Conservation (phyloP, 139 green algal species). For the Deuterostichococcus epilithicus region DNA sequence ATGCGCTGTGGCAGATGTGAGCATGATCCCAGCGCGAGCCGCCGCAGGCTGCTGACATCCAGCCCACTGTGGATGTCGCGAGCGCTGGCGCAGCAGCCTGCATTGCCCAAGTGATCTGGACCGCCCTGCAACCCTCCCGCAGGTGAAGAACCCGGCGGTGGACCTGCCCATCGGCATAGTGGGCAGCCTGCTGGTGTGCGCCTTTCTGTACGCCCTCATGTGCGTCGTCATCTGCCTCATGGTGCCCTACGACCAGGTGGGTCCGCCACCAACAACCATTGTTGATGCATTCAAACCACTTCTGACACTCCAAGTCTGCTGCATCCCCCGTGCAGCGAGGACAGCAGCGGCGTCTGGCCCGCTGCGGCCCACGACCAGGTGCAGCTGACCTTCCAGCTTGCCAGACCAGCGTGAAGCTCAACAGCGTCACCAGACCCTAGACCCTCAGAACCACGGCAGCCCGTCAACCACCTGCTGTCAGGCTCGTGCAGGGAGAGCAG, state of each 20-base stretch:
- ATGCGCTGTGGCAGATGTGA: neutral
- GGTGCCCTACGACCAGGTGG: slow-evolving; percentile 24
- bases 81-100: neutral
- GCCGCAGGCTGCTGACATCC: neutral
- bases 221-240: slow-evolving; percentile 33
- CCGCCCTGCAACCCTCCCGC: neutral
- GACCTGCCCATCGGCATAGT: slow-evolving; percentile 68
- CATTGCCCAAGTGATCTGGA: neutral
- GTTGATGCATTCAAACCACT: neutral
- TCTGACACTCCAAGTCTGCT: too few relatives aligned
- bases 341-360: too few relatives aligned
- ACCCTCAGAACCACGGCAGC: too few relatives aligned
- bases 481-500: too few relatives aligned
- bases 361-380: too few relatives aligned
- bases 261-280: neutral
- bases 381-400: too few relatives aligned
- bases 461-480: too few relatives aligned
- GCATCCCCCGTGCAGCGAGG: too few relatives aligned
- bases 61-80: neutral
- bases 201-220: slow-evolving; percentile 51
- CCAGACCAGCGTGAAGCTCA: too few relatives aligned
- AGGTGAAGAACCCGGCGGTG: slow-evolving; percentile 42
- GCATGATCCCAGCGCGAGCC: neutral
- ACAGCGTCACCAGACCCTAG: too few relatives aligned
- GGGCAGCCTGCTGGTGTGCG: slow-evolving; percentile 44